Evolutionary conservation across 441 rosid species (phyloP), one percentile per base, ranked within the genome.

Genomic region (Croton setiger): DNA sequence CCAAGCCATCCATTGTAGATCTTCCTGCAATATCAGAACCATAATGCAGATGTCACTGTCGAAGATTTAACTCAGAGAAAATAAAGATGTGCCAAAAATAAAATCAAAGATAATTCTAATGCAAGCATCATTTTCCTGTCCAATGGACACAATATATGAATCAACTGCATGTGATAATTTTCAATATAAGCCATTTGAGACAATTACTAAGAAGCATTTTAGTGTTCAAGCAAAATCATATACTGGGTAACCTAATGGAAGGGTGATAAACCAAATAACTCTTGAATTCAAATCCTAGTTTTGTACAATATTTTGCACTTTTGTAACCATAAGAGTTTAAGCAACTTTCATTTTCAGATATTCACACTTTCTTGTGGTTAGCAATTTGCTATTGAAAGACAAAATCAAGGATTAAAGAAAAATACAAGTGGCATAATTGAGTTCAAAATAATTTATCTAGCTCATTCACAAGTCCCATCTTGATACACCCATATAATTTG

Each of bases 1-100:
- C 99, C 99, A 95, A 61, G 94, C 94, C 81, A 88, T 78, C 99
- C 98, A 95, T 66, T 92, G 99, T 69, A 68, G 68, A 76, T 95
- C 98, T 79, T 95, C 99, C 99, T 92, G 87, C 63, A 74, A 48
- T 54, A 53, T 31, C 47, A 69, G 14, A n/a, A 68, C 55, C 17
- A 4, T 2, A 56, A 41, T 51, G 37, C 58, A 49, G 18, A 72
- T 21, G 62, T 57, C 14, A 17, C 10, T 41, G 44, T 10, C 48
- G 36, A 65, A 37, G 41, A 49, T 71, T 21, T 4, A 65, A 65
- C 52, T 27, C 31, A 27, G 13, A 37, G 63, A 10, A 69, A 59
- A 69, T 43, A n/a, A 75, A 21, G 66, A 60, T 41, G 31, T 45
- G 7, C 2, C 14, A 60, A 69, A 43, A 31, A 23, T 11, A 60